phyloP scores from a whole-genome alignment of 805 yeast genomes.

The Cyberlindnera galapagoensis region DNA sequence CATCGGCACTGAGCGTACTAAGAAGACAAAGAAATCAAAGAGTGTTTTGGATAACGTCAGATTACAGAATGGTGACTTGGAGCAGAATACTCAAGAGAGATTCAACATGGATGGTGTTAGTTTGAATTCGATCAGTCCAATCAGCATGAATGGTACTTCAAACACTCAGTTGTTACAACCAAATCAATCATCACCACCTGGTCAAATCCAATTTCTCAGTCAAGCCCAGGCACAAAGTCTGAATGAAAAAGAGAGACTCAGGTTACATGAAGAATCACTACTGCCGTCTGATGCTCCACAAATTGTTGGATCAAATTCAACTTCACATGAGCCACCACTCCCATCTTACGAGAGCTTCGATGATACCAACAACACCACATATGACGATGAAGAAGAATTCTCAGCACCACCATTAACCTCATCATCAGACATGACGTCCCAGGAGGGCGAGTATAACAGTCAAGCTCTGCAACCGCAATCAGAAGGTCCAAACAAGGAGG shows the following conservation, averaged over 20 bases:
- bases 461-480: no score
- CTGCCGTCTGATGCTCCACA: slow-evolving; percentile 51
- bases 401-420: no score
- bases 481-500: slow-evolving; percentile 36
- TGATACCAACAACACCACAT: slow-evolving; percentile 6
- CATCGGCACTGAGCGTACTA: slow-evolving; percentile 65
- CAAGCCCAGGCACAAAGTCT: slow-evolving; percentile 13
- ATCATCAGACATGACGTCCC: no score
- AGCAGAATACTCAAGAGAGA: background rate
- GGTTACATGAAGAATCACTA: slow-evolving; percentile 49
- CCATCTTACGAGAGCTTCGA: no score
- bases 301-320: no score
- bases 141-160: slow-evolving; percentile 13
- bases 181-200: no score
- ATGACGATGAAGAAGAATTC: background rate
- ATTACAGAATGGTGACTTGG: background rate
- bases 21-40: slow-evolving; percentile 6
- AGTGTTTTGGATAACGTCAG: slow-evolving; percentile 7
- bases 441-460: no score
- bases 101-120: slow-evolving; percentile 13
- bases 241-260: slow-evolving; percentile 53
- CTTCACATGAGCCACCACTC: no score
- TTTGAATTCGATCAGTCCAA: slow-evolving; percentile 22
- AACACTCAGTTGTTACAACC: no score
- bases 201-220: background rate